Evolutionary conservation across 192 early-diverging fungal genomes (phyloP).

Genomic region (Coemansia sp.): DNA sequence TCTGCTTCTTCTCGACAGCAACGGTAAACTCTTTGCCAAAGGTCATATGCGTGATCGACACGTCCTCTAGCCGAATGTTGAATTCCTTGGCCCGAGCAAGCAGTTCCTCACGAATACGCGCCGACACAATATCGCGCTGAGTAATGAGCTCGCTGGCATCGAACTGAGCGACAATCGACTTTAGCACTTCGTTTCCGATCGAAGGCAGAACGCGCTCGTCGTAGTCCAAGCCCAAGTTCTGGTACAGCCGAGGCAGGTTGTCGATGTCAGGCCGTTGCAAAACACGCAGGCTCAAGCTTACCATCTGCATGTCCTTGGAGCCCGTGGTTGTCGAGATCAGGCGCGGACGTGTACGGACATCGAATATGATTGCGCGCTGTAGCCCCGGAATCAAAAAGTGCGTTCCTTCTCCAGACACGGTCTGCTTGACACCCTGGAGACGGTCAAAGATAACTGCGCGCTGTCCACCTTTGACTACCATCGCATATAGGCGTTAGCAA

Average conservation of each 20-base stretch:
- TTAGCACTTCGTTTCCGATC: conserved; percentile 99
- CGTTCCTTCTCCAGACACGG: conserved; percentile 86
- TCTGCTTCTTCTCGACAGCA: conserved; percentile 97
- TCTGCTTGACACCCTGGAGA: conserved; percentile 81
- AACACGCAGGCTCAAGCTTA: conserved; percentile 89
- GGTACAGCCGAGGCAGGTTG: conserved; percentile 79
- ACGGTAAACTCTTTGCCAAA: conserved; percentile 99
- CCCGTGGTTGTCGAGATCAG: conserved; percentile 99
- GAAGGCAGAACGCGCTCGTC: conserved; percentile 96
- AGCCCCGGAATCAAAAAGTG: conserved; percentile 98
- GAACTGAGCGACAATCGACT: conserved; percentile 97
- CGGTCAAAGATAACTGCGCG: conserved; percentile 98
- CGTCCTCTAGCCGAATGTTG: conserved; percentile 94
- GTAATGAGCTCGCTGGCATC: conserved; percentile 97
- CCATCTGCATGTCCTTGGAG: conserved; percentile 99
- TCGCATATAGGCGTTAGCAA: background rate
- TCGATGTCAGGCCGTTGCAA: conserved; percentile 81
- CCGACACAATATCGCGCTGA: conserved; percentile 93
- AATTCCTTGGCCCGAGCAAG: conserved; percentile 91
- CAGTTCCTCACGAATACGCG: conserved; percentile 89
- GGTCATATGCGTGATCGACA: conserved; percentile 98
- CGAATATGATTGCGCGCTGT: conserved; percentile 84
- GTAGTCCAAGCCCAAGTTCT: conserved; percentile 90
- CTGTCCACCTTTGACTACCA: conserved; percentile 88
- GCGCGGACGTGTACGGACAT: conserved; percentile 92